Evolutionary conservation across 306 rosid genomes (phyloP).

Genomic region (Inga leiocalycina): DNA sequence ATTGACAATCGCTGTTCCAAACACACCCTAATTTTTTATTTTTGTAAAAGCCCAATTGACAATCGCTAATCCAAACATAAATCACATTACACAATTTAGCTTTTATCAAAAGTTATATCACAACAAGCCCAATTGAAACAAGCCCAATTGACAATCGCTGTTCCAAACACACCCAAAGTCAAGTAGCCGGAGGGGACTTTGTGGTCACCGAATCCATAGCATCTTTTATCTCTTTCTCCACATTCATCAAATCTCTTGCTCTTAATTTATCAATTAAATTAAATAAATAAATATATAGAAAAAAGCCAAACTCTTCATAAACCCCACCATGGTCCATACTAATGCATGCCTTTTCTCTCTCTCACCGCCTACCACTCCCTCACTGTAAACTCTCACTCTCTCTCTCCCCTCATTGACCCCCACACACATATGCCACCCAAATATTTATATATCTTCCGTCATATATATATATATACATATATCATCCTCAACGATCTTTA

Average conservation of each 20-base stretch:
- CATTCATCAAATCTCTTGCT: background rate
- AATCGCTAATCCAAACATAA: no score
- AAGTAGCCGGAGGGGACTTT: background rate
- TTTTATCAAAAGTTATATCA: no score
- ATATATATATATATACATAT: background rate
- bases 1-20: no score
- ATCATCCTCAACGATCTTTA: background rate
- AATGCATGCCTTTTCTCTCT: slow-evolving; percentile 45
- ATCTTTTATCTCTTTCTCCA: background rate
- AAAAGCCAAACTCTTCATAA: slow-evolving; percentile 59
- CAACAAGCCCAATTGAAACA: no score
- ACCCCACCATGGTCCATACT: slow-evolving; percentile 49
- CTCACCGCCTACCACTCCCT: background rate
- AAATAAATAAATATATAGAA: background rate
- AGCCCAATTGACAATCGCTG: no score
- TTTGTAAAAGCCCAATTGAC: no score
- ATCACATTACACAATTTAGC: no score
- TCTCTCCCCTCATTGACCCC: background rate
- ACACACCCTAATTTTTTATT: no score
- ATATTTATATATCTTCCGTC: background rate
- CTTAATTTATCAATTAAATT: background rate
- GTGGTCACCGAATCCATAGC: background rate
- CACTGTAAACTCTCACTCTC: background rate
- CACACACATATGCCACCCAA: background rate
- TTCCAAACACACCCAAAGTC: no score